Evolutionary conservation across 306 rosid genomes (phyloP), one percentile per base, ranked within the genome.

Genomic region (Fragaria ananassa): DNA sequence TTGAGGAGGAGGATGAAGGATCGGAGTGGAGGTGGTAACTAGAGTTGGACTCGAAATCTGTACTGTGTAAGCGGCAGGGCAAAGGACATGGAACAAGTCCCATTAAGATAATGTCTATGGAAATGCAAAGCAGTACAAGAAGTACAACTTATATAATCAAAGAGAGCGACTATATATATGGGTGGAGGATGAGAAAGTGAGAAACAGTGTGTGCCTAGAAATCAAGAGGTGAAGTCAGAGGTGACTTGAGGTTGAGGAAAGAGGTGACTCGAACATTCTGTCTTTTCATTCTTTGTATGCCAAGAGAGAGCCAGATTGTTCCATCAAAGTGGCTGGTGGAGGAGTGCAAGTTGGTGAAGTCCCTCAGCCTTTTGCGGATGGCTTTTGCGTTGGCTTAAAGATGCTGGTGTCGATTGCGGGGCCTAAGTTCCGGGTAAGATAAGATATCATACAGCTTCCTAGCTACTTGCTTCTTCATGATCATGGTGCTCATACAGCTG

Each of bases 61-160:
- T 27, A 9, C 70, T 35, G 2, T 81, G 23, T 62, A 81, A 10
- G 74, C 70, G 70, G 81, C 86, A 78, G 54, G 86, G 86, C 14
- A 66, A 35, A 35, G 85, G 86, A 74, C 86, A 78, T 37, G 82
- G 85, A 74, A 86, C 71, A 78, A 89, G 54, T 65, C 79, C 84
- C 96, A 88, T 91, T 10, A 8, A 17, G 67, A 1, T 64, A 8
- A 2, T 17, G 44, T 15, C 7, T 61, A 61, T 14, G 11, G 67
- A 61, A 61, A 60, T 61, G 67, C 10, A 14, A 31, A 61, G 9
- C 66, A 61, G 34, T 61, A 60, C 66, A 13, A 29, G n/a, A 60
- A 62, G 42, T 34, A 6, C 21, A 15, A 60, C 34, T 11, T 41
- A 41, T 41, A 41, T 31, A 31, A 18, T 63, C 23, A 35, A 14